Evolutionary conservation across 2,329 filamentous ascomycete species (phyloP).

Genomic region (Alternaria brassicae): DNA sequence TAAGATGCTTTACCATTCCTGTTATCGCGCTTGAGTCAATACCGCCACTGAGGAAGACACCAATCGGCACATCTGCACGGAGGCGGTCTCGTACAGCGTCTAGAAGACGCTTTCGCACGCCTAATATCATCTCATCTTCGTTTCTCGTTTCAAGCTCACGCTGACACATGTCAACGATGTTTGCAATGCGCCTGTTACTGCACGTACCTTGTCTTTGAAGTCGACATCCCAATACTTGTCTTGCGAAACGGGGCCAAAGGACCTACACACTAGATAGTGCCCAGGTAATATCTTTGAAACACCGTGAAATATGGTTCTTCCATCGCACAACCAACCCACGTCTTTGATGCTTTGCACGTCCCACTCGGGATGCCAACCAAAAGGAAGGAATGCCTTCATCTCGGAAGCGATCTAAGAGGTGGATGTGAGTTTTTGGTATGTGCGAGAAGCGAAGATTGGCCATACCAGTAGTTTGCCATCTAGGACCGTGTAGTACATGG

Average conservation of each 20-base stretch:
- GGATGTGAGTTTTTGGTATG: neutral
- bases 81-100: slow-evolving; percentile 62
- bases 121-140: slow-evolving; percentile 60
- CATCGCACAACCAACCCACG: slow-evolving; percentile 54
- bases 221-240: slow-evolving; percentile 62
- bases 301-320: slow-evolving; percentile 59
- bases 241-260: slow-evolving; percentile 50
- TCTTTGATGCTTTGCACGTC: slow-evolving; percentile 57
- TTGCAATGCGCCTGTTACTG: too few relatives aligned
- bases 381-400: slow-evolving; percentile 60
- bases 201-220: slow-evolving; percentile 59
- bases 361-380: slow-evolving; percentile 63
- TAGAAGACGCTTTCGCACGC: slow-evolving; percentile 58
- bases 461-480: slow-evolving; percentile 50
- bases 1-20: slow-evolving; percentile 60
- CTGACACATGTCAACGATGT: slow-evolving; percentile 2
- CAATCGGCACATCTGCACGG: slow-evolving; percentile 65
- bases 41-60: slow-evolving; percentile 64
- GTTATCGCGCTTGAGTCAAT: slow-evolving; percentile 65
- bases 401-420: slow-evolving; percentile 45
- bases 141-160: slow-evolving; percentile 52
- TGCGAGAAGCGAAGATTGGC: neutral
- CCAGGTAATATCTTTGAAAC: slow-evolving; percentile 51
- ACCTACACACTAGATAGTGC: slow-evolving; percentile 33
- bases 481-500: slow-evolving; percentile 60